phyloP scores from a whole-genome alignment of 768 basidiomycete genomes.

The Russula emetica region DNA sequence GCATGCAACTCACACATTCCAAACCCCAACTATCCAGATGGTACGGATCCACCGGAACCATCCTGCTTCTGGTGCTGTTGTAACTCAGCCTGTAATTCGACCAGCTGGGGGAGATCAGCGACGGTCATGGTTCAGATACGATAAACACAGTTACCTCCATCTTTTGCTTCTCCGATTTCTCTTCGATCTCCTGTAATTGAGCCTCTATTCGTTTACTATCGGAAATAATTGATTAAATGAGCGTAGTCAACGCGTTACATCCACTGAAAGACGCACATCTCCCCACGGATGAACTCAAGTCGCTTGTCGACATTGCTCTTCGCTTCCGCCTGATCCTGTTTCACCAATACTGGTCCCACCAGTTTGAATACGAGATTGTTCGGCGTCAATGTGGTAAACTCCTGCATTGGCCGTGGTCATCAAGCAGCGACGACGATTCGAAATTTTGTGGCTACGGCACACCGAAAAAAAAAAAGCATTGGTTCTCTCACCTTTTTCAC shows the following conservation, averaged over 20 bases:
- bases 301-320: constrained; percentile 85
- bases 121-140: not conserved
- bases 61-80: constrained; percentile 36
- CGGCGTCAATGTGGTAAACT: constrained; percentile 69
- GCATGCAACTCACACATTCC: not conserved
- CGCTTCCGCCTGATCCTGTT: constrained; percentile 85
- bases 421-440: not conserved
- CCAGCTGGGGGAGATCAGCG: constrained; percentile 43
- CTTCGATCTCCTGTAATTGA: constrained; percentile 74
- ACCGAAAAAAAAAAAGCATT: not conserved
- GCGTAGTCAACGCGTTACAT: not conserved
- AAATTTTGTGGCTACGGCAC: not conserved
- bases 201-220: constrained; percentile 70
- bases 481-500: constrained; percentile 68
- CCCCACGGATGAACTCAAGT: constrained; percentile 79
- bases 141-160: constrained; percentile 54
- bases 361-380: constrained; percentile 86
- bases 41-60: constrained; percentile 33
- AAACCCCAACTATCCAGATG: not conserved
- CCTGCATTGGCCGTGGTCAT: constrained; percentile 50
- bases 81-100: constrained; percentile 60
- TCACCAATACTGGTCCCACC: constrained; percentile 84
- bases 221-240: constrained; percentile 16
- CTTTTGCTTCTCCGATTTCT: constrained; percentile 78
- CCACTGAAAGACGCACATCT: constrained; percentile 59